Conservation (phyloP, 1,139 yeast species). For the Nakaseomyces kungkrabaensis region DNA sequence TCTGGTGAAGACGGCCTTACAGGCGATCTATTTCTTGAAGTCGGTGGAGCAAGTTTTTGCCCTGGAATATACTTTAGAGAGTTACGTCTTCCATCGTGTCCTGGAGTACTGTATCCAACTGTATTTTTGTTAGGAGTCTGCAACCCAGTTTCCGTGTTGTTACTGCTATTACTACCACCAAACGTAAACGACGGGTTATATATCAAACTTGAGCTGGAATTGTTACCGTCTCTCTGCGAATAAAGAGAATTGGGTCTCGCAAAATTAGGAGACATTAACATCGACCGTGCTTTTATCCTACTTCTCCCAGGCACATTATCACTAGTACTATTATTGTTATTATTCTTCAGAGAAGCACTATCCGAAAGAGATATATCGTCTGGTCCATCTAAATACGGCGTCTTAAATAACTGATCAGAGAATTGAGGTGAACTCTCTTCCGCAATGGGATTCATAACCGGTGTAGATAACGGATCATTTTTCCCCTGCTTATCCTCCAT, state of each 20-base stretch:
- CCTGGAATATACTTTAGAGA: slow-evolving; percentile 32
- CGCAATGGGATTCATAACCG: slow-evolving; percentile 21
- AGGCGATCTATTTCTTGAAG: slow-evolving; percentile 29
- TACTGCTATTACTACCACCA: slow-evolving; percentile 16
- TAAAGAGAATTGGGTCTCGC: slow-evolving; percentile 18
- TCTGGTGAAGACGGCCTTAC: slow-evolving; percentile 10
- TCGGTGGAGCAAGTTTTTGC: slow-evolving; percentile 27
- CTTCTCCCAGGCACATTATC: neutral
- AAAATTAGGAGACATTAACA: slow-evolving; percentile 7
- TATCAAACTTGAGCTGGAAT: slow-evolving; percentile 29
- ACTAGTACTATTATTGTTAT: neutral
- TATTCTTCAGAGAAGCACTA: slow-evolving; percentile 3
- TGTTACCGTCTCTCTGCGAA: slow-evolving; percentile 22
- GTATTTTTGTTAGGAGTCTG: slow-evolving; percentile 3
- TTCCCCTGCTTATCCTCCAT: slow-evolving; percentile 5
- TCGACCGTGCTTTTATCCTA: slow-evolving; percentile 1
- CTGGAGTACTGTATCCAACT: slow-evolving; percentile 3
- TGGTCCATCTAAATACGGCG: slow-evolving; percentile 10
- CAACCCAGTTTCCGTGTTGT: slow-evolving; percentile 3
- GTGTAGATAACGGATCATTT: slow-evolving; percentile 11
- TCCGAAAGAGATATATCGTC: slow-evolving; percentile 6
- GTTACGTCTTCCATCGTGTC: slow-evolving; percentile 17
- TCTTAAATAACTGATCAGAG: slow-evolving; percentile 8
- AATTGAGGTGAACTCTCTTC: slow-evolving; percentile 19
- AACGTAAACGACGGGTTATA: slow-evolving; percentile 26